Evolutionary conservation across 306 rosid genomes (phyloP), one percentile per base, ranked within the genome.

Genomic region (Lotus japonicus): DNA sequence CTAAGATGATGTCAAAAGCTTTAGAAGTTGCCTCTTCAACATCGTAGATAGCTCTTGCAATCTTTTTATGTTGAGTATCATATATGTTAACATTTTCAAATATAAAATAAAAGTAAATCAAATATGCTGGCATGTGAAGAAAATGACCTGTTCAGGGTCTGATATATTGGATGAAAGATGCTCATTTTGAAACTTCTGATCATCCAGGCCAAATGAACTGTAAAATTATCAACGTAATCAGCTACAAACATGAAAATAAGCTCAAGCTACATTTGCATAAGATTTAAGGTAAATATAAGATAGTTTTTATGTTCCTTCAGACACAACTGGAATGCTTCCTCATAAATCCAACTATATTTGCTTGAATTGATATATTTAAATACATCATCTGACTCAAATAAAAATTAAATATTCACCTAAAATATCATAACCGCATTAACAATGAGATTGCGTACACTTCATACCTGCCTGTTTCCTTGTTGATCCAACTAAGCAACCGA

Each of bases 21-120:
- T 53, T 81, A 53, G 89, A 82, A 19, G 97, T 90, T 70, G 99
- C 97, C 89, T 94, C 99, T 79, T 94, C 97, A 43, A 94, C 92
- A 72, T 94, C 99, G 75, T 88, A 94, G 63, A 94, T 79, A 59
- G 97, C 99, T 78, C 89, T 83, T 38, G 90, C 96, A 84, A 88
- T 84, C 99, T 90, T 66, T 72, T 36, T 74, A 31, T 75, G 68
- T 61, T 68, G 76, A 21, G 48, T 42, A 74, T 73, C 11, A 68
- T 64, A 46, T 9, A 68, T 5, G 75, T 88, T 74, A 83, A 64
- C 53, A 68, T 44, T 68, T 73, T 43, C 31, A 78, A 64, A 68
- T 17, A 57, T 13, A 57, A 57, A 77, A 72, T 3, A 39, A 41
- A 72, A 67, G 17, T 18, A 38, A 67, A 70, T 36, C 53, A 66